These are phyloP conservation scores for Patellaria atrata DNA, from an alignment of 495 filamentous ascomycete genomes.

Conservation along the genomic window DNA sequence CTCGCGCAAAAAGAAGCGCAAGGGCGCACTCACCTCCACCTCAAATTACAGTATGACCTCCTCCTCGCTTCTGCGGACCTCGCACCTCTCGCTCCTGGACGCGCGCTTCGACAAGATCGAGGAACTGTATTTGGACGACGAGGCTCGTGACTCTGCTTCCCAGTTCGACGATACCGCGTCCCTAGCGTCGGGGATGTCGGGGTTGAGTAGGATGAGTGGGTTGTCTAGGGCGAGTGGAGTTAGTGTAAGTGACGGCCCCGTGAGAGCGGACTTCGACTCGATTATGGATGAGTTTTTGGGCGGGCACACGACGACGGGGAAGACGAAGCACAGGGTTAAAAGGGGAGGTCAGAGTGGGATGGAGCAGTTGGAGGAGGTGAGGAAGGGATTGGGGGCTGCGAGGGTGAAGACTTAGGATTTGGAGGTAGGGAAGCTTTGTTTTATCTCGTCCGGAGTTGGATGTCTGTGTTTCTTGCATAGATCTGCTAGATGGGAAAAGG, in stretches of 20 bases:
- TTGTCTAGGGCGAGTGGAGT: constrained; percentile 29
- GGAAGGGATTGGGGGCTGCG: constrained; percentile 66
- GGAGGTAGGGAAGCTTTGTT: neutral
- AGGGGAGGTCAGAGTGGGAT: constrained; percentile 72
- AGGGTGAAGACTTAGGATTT: constrained; percentile 27
- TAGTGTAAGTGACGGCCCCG: constrained; percentile 29
- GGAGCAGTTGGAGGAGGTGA: constrained; percentile 78
- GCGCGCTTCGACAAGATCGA: constrained; percentile 84
- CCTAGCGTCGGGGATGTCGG: constrained; percentile 44
- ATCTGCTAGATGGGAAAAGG: constrained; percentile 1
- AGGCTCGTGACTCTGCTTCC: constrained; percentile 18
- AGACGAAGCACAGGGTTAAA: constrained; percentile 46
- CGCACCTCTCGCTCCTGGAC: constrained; percentile 75
- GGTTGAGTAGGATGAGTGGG: constrained; percentile 25
- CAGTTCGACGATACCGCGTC: constrained; percentile 31
- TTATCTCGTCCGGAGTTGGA: neutral
- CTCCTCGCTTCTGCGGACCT: constrained; percentile 74
- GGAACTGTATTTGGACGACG: constrained; percentile 64
- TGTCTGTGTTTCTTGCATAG: too few relatives aligned
- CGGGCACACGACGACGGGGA: constrained; percentile 58
- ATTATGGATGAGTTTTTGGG: constrained; percentile 91
- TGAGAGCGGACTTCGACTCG: constrained; percentile 61
- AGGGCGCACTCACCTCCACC: constrained; percentile 76
- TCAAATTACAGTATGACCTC: constrained; percentile 96
- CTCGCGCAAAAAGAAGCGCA: constrained; percentile 73